phyloP scores from a whole-genome alignment of 2,329 filamentous ascomycete genomes.

The Incumbomyces lentus region DNA sequence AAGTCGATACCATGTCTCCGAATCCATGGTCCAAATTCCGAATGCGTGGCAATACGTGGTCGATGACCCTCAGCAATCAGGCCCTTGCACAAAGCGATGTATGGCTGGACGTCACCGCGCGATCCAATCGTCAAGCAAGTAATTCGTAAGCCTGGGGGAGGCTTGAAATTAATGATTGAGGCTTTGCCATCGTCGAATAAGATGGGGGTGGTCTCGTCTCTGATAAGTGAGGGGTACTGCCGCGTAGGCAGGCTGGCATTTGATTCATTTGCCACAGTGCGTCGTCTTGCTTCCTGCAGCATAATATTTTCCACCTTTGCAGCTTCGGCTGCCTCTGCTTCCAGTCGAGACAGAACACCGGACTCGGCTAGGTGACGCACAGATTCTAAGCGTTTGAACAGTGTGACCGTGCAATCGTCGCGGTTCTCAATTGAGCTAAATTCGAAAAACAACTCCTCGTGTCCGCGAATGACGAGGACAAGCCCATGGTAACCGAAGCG shows the following conservation, averaged over 20 bases:
- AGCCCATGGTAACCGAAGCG: slow-evolving; percentile 83
- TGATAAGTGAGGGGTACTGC: slow-evolving; percentile 10
- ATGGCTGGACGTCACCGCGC: slow-evolving; percentile 90
- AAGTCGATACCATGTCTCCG: slow-evolving; percentile 92
- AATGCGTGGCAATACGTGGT: slow-evolving; percentile 80
- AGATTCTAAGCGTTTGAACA: slow-evolving; percentile 66
- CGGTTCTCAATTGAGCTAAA: slow-evolving; percentile 67
- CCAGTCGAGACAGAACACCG: slow-evolving; percentile 54
- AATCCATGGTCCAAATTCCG: slow-evolving; percentile 82
- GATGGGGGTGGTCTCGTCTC: slow-evolving; percentile 54
- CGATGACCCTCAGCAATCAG: slow-evolving; percentile 78
- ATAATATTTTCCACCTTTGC: slow-evolving; percentile 69
- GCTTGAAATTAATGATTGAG: slow-evolving; percentile 86
- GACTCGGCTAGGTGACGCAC: slow-evolving; percentile 61
- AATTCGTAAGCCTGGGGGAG: slow-evolving; percentile 64
- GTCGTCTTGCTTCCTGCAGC: slow-evolving; percentile 60
- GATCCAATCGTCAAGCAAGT: slow-evolving; percentile 95
- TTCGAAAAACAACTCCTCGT: slow-evolving; percentile 95
- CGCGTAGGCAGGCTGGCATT: slow-evolving; percentile 21
- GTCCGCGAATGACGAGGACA: slow-evolving; percentile 82
- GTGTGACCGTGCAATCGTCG: slow-evolving; percentile 78
- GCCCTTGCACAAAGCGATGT: slow-evolving; percentile 90
- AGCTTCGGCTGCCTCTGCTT: slow-evolving; percentile 59
- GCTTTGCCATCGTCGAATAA: slow-evolving; percentile 81
- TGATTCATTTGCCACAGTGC: slow-evolving; percentile 24